phyloP scores from a whole-genome alignment of 2,329 filamentous ascomycete genomes.

The Xylaria sp. region DNA sequence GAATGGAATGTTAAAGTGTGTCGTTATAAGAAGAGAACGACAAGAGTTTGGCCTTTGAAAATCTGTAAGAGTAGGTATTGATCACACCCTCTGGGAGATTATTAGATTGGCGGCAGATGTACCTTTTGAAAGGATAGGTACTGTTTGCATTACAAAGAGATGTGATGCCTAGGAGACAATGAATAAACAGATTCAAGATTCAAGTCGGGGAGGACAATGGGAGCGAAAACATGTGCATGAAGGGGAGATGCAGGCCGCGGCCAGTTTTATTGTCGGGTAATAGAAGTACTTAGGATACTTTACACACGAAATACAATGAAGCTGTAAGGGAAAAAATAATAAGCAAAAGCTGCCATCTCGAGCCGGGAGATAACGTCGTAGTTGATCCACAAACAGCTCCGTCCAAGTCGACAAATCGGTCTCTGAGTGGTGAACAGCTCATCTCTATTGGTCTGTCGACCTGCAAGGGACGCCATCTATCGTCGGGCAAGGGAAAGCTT shows the following conservation, averaged over 20 bases:
- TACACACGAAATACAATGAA: slow-evolving; percentile 10
- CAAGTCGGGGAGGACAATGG: slow-evolving; percentile 27
- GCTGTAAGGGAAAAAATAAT: slow-evolving; percentile 4
- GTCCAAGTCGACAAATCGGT: slow-evolving; percentile 25
- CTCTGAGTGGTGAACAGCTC: slow-evolving; percentile 39
- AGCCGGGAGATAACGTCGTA: slow-evolving; percentile 14
- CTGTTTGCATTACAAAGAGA: slow-evolving; percentile 28
- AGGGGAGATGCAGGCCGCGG: slow-evolving; percentile 28
- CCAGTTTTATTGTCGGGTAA: slow-evolving; percentile 32
- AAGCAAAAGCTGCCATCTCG: slow-evolving; percentile 10
- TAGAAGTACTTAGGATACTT: slow-evolving; percentile 23
- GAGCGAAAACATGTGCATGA: slow-evolving; percentile 20
- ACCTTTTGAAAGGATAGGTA: slow-evolving; percentile 24
- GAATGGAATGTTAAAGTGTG: slow-evolving; percentile 2
- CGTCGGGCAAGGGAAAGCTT: slow-evolving; percentile 26
- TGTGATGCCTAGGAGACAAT: slow-evolving; percentile 15
- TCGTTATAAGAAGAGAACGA: slow-evolving; percentile 7
- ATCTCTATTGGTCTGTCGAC: slow-evolving; percentile 14
- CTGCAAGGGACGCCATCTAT: slow-evolving; percentile 22
- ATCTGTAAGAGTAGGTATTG: neutral
- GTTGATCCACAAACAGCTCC: slow-evolving; percentile 19
- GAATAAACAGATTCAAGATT: no score
- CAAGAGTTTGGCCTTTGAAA: neutral
- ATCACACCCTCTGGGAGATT: slow-evolving; percentile 5
- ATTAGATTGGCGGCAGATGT: slow-evolving; percentile 8